phyloP scores from a whole-genome alignment of 2,329 filamentous ascomycete genomes.

The Aspergillus sp. region DNA sequence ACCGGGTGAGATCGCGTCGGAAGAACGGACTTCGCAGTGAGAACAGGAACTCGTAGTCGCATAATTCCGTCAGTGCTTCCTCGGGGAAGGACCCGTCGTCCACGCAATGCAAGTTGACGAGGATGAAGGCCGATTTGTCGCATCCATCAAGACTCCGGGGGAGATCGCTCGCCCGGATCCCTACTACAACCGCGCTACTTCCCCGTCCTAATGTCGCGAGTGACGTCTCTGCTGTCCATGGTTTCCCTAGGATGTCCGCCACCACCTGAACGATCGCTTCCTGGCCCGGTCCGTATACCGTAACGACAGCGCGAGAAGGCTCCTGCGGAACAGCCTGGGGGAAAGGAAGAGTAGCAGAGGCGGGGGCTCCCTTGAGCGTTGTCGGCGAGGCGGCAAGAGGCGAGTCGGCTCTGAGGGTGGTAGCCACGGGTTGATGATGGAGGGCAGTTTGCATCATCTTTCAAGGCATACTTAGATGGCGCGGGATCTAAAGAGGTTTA shows the following conservation, averaged over 20 bases:
- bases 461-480: conserved; percentile 26
- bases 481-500: not conserved
- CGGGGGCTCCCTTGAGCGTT: conserved; percentile 20
- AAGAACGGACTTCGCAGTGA: conserved; percentile 66
- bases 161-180: conserved; percentile 60
- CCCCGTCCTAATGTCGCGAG: conserved; percentile 54
- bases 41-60: conserved; percentile 87
- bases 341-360: conserved; percentile 14
- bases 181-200: conserved; percentile 66
- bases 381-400: conserved; percentile 22
- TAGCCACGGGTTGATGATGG: conserved; percentile 33
- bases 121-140: conserved; percentile 59
- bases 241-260: conserved; percentile 76
- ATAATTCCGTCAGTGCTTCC: conserved; percentile 62
- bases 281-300: conserved; percentile 70
- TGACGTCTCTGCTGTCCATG: conserved; percentile 60
- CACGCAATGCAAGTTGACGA: conserved; percentile 76
- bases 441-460: conserved; percentile 27
- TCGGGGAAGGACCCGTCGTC: conserved; percentile 70
- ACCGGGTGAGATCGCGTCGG: conserved; percentile 73
- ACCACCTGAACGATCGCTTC: conserved; percentile 73
- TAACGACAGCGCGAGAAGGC: conserved; percentile 48
- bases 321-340: conserved; percentile 13
- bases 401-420: conserved; percentile 28
- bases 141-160: conserved; percentile 59